phyloP scores from a whole-genome alignment of 129 eudicot genomes.

The Flaveria robusta region DNA sequence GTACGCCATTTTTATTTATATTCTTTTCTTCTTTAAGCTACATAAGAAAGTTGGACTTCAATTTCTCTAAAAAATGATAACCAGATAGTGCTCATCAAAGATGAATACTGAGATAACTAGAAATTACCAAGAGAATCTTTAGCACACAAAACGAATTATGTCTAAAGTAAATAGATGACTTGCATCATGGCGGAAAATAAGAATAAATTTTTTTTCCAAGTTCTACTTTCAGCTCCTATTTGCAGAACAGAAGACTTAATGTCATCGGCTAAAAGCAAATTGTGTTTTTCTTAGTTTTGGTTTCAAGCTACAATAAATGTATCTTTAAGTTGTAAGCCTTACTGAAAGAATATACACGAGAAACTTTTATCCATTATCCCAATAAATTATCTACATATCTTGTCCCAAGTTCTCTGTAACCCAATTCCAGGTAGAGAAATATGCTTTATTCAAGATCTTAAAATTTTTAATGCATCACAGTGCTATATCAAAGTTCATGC shows the following conservation, averaged over 20 bases:
- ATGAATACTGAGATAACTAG: constrained; percentile 8
- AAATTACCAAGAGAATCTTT: constrained; percentile 4
- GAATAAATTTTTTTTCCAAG: neutral
- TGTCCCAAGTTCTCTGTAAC: neutral
- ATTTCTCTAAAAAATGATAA: neutral
- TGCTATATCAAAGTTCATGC: neutral
- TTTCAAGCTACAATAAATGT: too few relatives aligned
- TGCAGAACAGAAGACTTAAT: too few relatives aligned
- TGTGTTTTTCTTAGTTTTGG: too few relatives aligned
- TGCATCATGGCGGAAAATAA: neutral
- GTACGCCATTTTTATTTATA: constrained; percentile 55
- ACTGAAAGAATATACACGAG: too few relatives aligned
- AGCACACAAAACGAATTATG: neutral
- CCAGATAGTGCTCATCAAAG: neutral
- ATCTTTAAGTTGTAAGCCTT: too few relatives aligned
- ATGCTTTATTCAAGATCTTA: neutral
- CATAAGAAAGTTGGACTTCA: constrained; percentile 16
- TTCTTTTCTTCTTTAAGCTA: constrained; percentile 56
- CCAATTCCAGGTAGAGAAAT: neutral
- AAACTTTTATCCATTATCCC: neutral
- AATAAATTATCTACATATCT: neutral
- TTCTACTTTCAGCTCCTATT: neutral
- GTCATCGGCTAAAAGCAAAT: too few relatives aligned
- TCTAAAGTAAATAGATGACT: neutral
- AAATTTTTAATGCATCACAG: neutral